Evolutionary conservation across 768 basidiomycete species (phyloP).

Genomic region (Leccinum variicolor): DNA sequence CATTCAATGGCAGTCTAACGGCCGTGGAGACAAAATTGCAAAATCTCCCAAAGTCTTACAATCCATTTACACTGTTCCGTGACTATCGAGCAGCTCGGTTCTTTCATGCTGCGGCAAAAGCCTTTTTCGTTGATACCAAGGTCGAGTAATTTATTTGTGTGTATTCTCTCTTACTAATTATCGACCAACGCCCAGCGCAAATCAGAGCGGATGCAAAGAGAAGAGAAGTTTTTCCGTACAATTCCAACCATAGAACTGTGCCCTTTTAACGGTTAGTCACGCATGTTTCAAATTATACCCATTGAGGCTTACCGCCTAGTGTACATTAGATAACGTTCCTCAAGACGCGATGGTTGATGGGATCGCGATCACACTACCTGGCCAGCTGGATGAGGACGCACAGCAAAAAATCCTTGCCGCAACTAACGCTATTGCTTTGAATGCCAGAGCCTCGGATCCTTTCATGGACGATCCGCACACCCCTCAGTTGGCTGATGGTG

Average conservation of each 20-base stretch:
- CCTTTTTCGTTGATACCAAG: neutral
- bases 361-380: constrained; percentile 2
- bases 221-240: too few relatives aligned
- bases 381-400: neutral
- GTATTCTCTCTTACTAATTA: neutral
- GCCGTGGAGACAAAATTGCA: neutral
- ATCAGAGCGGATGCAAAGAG: too few relatives aligned
- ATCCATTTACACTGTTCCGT: neutral
- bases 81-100: neutral
- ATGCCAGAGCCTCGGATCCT: neutral
- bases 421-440: neutral
- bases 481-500: neutral
- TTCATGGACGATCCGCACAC: neutral
- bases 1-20: neutral
- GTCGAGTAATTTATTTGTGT: neutral
- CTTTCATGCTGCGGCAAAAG: neutral
- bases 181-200: too few relatives aligned
- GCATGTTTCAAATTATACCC: neutral
- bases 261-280: neutral
- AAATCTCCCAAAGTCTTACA: neutral
- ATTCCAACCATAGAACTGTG: neutral
- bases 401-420: neutral
- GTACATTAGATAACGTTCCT: neutral
- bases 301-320: neutral
- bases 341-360: neutral